Conservation (phyloP, 768 basidiomycete species). For the Leucosporidium scottii region DNA sequence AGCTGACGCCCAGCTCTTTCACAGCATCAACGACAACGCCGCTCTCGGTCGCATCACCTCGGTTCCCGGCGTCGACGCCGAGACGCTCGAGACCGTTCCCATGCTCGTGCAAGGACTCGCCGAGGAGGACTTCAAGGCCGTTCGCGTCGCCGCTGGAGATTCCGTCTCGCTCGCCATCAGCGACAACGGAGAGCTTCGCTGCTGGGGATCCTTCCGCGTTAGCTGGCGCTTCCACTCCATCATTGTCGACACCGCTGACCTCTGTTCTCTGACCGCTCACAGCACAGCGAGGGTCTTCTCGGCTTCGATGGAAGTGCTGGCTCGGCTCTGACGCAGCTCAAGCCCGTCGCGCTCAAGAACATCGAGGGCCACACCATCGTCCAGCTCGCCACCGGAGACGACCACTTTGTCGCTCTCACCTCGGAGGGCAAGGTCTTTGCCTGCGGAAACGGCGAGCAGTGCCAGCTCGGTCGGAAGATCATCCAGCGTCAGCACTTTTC, state of each 20-base stretch:
- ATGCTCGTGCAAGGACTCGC: conserved; percentile 39
- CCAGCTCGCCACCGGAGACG: conserved; percentile 70
- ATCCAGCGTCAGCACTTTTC: conserved; percentile 45
- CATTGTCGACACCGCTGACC: background rate
- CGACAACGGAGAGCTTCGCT: conserved; percentile 67
- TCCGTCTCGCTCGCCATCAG: conserved; percentile 80
- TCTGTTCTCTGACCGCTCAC: background rate
- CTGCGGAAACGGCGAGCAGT: conserved; percentile 84
- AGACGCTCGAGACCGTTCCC: conserved; percentile 43
- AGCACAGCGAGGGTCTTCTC: conserved; percentile 63
- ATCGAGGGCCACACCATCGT: conserved; percentile 51
- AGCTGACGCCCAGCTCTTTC: background rate
- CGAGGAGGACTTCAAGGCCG: conserved; percentile 71
- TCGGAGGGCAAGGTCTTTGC: conserved; percentile 79
- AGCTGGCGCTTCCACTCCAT: conserved; percentile 12
- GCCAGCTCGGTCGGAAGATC: conserved; percentile 84
- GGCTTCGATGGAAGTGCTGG: conserved; percentile 58
- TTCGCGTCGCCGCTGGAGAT: conserved; percentile 75
- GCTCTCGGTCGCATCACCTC: conserved; percentile 43
- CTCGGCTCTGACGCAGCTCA: conserved; percentile 61
- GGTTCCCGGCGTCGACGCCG: conserved; percentile 38
- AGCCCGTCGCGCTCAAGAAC: conserved; percentile 44
- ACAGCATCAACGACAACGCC: conserved; percentile 46
- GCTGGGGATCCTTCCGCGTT: conserved; percentile 88
- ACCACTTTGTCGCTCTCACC: conserved; percentile 83